A percentile compares a stretch with the other conserved stretches of the same genome.
Evolutionary conservation across 1,284 basidiomycete species (phyloP).

Genomic region (Sphaerobolus stellatus): DNA sequence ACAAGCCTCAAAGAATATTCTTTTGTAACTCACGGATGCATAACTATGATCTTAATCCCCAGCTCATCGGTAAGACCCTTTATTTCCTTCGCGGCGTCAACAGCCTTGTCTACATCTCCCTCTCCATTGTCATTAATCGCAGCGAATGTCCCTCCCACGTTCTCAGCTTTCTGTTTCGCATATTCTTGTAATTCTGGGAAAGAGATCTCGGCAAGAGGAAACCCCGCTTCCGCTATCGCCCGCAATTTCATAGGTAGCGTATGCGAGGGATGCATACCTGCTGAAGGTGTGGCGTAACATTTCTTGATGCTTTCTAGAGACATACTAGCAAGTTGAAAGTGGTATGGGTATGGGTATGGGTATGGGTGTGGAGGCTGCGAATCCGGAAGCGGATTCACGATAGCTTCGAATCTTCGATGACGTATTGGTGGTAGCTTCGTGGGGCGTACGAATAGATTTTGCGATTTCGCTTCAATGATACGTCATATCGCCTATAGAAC

Average conservation of each 20-base stretch:
- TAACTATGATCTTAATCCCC: slow-evolving; percentile 14
- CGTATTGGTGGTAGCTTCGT: too few species aligned
- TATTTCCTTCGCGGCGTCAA: slow-evolving; percentile 22
- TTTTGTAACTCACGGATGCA: slow-evolving; percentile 14
- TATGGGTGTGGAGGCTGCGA: too few species aligned
- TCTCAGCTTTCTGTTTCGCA: slow-evolving; percentile 18
- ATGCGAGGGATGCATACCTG: slow-evolving; percentile 34
- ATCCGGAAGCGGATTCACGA: too few species aligned
- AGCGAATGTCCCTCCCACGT: not conserved
- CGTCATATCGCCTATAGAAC: too few species aligned
- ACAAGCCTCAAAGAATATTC: not conserved
- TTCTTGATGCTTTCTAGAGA: not conserved
- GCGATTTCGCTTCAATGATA: too few species aligned
- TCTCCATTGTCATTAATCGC: slow-evolving; percentile 24
- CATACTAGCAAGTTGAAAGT: too few species aligned
- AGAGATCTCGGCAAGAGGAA: slow-evolving; percentile 27
- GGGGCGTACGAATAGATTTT: too few species aligned
- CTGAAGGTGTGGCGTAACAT: slow-evolving; percentile 32
- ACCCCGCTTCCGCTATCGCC: slow-evolving; percentile 31
- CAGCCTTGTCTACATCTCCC: slow-evolving; percentile 28
- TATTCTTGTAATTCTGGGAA: slow-evolving; percentile 33
- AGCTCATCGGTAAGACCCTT: slow-evolving; percentile 22
- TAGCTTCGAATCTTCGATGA: too few species aligned
- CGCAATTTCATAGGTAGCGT: slow-evolving; percentile 30
- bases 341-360: too few species aligned